Base-by-base conservation (phyloP, 1,284 basidiomycete genomes). In the Coriolopsis trogii region DNA sequence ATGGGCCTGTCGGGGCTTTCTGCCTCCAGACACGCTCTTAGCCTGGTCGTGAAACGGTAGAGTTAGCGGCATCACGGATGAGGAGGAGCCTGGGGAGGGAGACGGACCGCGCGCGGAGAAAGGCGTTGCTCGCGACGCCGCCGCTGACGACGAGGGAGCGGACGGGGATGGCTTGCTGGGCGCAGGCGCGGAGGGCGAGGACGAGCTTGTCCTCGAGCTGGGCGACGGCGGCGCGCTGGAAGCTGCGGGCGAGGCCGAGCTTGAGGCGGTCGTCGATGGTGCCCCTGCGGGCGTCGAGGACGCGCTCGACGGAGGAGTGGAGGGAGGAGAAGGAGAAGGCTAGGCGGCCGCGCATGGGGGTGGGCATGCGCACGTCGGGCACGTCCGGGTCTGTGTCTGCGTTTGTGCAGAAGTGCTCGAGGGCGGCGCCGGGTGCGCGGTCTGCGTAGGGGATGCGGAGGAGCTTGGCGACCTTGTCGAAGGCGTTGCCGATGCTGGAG, bases 121-220 rank as follows among this genome's bases (percentile, higher is more conserved):
- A 85, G 29, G 64, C 41, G 61, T 98, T 98, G 58, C 91, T 92
- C 13, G 93, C 95, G 0, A 98, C 95, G 1, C 95, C 95, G 1
- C 95, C 95, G 52, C 90, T 92, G 9, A 91, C 85, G 0, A 96
- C 90, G 12, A 98, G 61, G 56, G 83, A 73, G 16, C 67, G 61
- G 34, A 89, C 68, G 12, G 66, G 53, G 31, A 84, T 62, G 12
- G 72, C 73, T 18, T 73, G 62, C 4, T 60, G 51, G 41, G 58
- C 54, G 55, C 81, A 81, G 70, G 72, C 72, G n/a, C 72, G 61
- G 42, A 95, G 64, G 1, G 78, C 87, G 16, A 89, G 73, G 3
- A 68, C 53, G 3, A 95, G 69, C 69, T 95, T 97, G 41, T 84
- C 79, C 58, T 84, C 85, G 0, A 97, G 72, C 55, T 96, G 93